Conservation (phyloP, 306 rosid species). For the Cucurbita maxima region DNA sequence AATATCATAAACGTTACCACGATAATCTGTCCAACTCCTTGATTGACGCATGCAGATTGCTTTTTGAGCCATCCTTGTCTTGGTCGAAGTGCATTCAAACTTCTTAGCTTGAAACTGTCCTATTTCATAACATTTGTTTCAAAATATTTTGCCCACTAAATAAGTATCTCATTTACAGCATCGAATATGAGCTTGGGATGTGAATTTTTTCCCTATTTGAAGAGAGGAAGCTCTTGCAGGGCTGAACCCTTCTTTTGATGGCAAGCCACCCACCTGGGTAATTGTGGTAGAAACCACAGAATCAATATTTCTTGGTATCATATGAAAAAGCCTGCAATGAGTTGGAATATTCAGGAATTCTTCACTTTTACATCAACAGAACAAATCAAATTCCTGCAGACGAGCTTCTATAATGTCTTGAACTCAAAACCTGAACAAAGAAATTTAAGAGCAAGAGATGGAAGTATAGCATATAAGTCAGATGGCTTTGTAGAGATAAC, state of each 20-base stretch:
- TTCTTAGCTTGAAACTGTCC: constrained; percentile 50
- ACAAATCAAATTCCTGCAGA: neutral
- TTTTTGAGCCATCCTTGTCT: constrained; percentile 42
- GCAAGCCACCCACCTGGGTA: constrained; percentile 34
- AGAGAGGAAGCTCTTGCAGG: constrained; percentile 14
- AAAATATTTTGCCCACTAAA: constrained; percentile 65
- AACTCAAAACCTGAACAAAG: neutral
- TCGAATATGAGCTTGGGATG: constrained; percentile 74
- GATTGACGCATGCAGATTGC: constrained; percentile 29
- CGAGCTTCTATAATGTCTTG: neutral
- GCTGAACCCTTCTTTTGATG: constrained; percentile 34
- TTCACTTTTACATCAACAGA: neutral
- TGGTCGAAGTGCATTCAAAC: constrained; percentile 22
- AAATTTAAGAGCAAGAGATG: neutral
- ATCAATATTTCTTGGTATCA: neutral
- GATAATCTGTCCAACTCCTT: constrained; percentile 46
- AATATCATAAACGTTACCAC: constrained; percentile 35
- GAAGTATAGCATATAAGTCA: neutral
- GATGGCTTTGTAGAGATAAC: neutral
- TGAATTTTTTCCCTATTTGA: constrained; percentile 32
- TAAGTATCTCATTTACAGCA: constrained; percentile 67
- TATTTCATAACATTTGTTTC: constrained; percentile 56
- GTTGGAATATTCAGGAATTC: neutral
- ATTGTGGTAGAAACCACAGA: neutral
- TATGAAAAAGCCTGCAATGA: neutral